Base-by-base conservation (phyloP, 306 rosid species). In the Vicia sativa region DNA sequence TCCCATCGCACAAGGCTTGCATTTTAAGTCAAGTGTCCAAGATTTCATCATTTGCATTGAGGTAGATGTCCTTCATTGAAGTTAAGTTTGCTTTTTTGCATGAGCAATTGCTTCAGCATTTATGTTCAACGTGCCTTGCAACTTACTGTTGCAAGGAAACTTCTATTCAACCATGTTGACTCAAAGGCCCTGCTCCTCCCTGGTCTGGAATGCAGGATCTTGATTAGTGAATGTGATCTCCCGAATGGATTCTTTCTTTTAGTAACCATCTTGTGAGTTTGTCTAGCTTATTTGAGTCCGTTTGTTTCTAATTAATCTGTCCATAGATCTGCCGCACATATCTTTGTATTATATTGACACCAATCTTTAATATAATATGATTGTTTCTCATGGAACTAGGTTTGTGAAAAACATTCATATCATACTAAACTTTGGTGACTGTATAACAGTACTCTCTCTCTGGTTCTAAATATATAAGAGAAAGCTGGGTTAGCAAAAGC, bases 1-100 rank as follows among this genome's bases (percentile, higher is more conserved):
- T 75, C 82, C 97, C 44, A 80, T 90, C 72, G 97, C 99, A 54
- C 96, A 95, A 76, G 97, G 92, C 62, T 82, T 95, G 73, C 87
- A 88, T 75, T 85, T 82, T 54, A 90, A 95, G 86, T 83, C 97
- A 76, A 88, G 95, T 69, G 90, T 95, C 61, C 99, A 95, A 85
- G 99, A 95, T 86, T 95, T 95, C 89, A 82, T 95, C 84, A 88
- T 95, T 87, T 95, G 92, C 78, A 85, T 95, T 19, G 99, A 95
- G 99, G 99, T 95, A 82, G 81, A 75, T 74, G 55, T 74, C 85
- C 73, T 80, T 74, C 77, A 74, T 72, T 50, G 62, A 58, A 65
- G 55, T 60, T 54, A 45, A 58, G 14, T 49, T 74, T 73, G 70
- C 63, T 44, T 34, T 29, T 52, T 54, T 54, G 37, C 61, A 11